Conservation (phyloP, 148 eudicot genomes). For the Pouteria glomerata region DNA sequence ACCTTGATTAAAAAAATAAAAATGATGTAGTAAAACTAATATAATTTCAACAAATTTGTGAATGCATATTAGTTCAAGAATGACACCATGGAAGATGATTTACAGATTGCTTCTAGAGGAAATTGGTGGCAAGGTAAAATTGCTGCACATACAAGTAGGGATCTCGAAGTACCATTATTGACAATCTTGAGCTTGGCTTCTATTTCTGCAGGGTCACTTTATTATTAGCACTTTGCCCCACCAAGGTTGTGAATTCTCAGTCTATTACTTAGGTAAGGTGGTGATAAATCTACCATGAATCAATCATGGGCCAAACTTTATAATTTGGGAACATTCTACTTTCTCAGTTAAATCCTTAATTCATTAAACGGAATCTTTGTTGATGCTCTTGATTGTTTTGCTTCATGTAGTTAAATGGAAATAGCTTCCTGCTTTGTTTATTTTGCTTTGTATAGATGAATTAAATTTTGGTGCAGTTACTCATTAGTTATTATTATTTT, state of each 20-base stretch:
- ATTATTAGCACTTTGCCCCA: conserved; percentile 17
- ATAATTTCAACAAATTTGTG: conserved; percentile 11
- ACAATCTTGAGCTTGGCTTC: background rate
- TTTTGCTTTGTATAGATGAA: no score
- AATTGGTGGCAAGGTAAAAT: conserved; percentile 49
- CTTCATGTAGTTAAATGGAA: no score
- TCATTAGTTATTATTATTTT: no score
- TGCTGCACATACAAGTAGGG: background rate
- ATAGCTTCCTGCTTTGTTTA: no score
- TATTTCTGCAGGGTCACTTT: conserved; percentile 31
- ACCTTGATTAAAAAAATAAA: no score
- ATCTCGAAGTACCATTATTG: background rate
- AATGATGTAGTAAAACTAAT: no score
- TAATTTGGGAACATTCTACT: no score
- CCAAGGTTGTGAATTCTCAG: conserved; percentile 10
- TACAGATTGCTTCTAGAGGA: conserved; percentile 24
- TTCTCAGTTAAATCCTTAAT: no score
- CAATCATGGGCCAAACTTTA: no score
- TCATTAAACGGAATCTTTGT: no score
- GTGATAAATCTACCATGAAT: background rate
- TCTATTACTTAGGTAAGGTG: conserved; percentile 12
- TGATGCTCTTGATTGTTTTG: no score
- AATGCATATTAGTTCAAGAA: conserved; percentile 28
- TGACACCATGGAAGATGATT: conserved; percentile 18
- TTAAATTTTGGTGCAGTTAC: no score